phyloP scores from a whole-genome alignment of 208 protist species.

The Leptomonas seymouri region DNA sequence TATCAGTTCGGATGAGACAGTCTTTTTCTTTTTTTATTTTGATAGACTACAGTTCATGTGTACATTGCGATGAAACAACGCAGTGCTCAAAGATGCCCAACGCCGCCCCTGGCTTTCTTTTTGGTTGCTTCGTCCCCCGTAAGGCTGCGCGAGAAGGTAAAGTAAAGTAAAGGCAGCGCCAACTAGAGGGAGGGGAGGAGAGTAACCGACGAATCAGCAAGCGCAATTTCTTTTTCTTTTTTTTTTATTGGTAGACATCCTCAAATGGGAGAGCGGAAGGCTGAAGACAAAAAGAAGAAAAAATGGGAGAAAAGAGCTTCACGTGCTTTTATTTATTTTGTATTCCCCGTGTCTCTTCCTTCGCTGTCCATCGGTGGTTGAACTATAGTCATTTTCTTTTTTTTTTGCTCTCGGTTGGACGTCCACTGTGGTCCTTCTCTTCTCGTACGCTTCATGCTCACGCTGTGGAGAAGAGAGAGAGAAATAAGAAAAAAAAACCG shows the following conservation, averaged over 20 bases:
- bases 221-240: no score
- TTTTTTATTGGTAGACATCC: neutral
- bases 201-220: no score
- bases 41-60: no score
- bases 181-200: no score
- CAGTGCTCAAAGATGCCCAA: no score
- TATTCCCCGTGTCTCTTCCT: neutral
- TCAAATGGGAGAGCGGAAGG: neutral
- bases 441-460: constrained; percentile 1
- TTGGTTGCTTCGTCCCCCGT: no score
- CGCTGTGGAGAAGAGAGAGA: constrained; percentile 2
- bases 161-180: no score
- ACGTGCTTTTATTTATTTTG: neutral
- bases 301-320: neutral
- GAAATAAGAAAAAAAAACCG: constrained; percentile 3
- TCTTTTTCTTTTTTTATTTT: no score
- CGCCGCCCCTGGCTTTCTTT: no score
- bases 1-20: no score
- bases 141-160: no score
- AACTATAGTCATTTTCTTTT: constrained; percentile 12
- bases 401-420: constrained; percentile 6
- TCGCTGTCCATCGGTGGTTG: constrained; percentile 5
- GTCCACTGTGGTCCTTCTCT: constrained; percentile 9
- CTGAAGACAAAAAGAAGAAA: neutral
- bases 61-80: no score